Evolutionary conservation across 2,329 filamentous ascomycete species (phyloP).

Genomic region (Pseudocercospora macadamiae): DNA sequence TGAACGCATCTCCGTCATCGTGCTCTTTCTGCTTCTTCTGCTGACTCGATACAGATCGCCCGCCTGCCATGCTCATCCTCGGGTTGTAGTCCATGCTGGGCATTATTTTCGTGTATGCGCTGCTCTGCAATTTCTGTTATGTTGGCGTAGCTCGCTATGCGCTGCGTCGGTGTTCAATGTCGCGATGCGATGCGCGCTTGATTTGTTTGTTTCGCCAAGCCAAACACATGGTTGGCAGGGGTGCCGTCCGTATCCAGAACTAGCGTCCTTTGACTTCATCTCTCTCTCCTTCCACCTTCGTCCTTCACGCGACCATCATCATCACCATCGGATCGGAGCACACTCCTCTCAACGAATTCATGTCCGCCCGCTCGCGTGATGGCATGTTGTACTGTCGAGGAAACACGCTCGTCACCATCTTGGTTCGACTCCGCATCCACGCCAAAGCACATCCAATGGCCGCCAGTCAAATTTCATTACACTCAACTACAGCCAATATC

Average conservation of each 20-base stretch:
- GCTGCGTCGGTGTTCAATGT: background rate
- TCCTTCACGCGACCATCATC: background rate
- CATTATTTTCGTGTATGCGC: conserved; percentile 27
- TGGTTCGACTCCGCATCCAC: background rate
- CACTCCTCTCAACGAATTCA: no score
- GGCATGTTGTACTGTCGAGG: no score
- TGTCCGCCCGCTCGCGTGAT: no score
- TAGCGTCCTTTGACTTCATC: background rate
- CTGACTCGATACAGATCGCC: conserved; percentile 39
- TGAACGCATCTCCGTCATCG: conserved; percentile 53
- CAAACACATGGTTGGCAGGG: background rate
- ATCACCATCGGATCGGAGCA: no score
- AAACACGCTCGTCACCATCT: background rate
- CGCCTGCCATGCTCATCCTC: conserved; percentile 54
- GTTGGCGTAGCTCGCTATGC: background rate
- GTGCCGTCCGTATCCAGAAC: background rate
- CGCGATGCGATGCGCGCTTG: background rate
- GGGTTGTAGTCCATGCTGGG: conserved; percentile 53
- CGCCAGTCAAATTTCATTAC: background rate
- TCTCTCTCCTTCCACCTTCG: background rate
- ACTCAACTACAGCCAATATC: background rate
- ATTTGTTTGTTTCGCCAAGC: background rate
- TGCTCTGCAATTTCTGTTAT: background rate
- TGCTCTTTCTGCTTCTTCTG: conserved; percentile 45
- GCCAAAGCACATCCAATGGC: background rate